Evolutionary conservation across 345 rosid species (phyloP).

Genomic region (Excoecaria cochinchinensis): DNA sequence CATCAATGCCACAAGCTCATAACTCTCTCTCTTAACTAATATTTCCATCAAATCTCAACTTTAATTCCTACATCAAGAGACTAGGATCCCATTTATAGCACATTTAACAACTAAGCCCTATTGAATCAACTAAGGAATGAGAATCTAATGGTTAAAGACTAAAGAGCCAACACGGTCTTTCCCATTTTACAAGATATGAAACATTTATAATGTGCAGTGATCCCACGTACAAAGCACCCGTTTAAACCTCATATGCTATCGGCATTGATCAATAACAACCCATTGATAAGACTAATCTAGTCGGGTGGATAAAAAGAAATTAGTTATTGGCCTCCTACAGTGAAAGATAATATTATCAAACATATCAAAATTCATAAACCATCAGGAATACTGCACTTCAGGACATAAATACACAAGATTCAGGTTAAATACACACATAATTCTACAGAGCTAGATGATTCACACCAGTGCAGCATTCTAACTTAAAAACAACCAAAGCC

Average conservation of each 20-base stretch:
- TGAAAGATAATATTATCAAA: not conserved
- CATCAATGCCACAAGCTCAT: not conserved
- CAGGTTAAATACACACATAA: constrained; percentile 2
- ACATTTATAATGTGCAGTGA: too few species aligned
- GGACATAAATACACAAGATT: not conserved
- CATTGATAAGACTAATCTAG: not conserved
- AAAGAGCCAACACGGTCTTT: too few species aligned
- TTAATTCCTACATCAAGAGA: too few species aligned
- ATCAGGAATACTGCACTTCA: not conserved
- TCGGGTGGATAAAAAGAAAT: not conserved
- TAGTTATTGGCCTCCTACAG: not conserved
- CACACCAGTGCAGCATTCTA: not conserved
- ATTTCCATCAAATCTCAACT: too few species aligned
- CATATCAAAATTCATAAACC: not conserved
- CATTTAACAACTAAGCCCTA: too few species aligned
- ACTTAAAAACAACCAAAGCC: not conserved
- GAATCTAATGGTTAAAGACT: too few species aligned
- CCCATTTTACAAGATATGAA: too few species aligned
- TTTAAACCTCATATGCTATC: not conserved
- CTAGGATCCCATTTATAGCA: too few species aligned
- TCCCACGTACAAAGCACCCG: too few species aligned
- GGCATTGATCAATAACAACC: not conserved
- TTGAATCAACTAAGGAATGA: too few species aligned
- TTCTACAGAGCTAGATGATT: constrained; percentile 10
- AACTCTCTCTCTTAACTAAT: too few species aligned